Evolutionary conservation across 2,329 filamentous ascomycete species (phyloP), one percentile per base, ranked within the genome.

Genomic region (Penicillium sp.): DNA sequence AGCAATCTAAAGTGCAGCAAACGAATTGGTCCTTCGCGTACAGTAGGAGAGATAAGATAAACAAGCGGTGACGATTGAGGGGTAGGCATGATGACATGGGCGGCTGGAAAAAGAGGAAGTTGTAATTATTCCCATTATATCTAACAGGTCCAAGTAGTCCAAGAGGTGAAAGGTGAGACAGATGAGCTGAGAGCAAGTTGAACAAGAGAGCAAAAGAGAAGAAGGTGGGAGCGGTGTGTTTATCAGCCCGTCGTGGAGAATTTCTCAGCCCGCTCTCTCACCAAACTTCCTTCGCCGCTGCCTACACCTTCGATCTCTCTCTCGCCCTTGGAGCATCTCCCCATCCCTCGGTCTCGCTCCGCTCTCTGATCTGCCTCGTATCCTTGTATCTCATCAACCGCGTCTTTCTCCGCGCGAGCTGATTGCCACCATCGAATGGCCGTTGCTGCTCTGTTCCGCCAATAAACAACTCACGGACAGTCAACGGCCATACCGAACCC

Each of bases 11-110:
- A 8, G 23, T 27, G 27, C 18, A 25, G 10, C 33, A 39, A 10
- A 12, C 39, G 10, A 42, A n/a, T 37, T 42, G 38, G n/a, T 25
- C 29, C 29, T 42, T 27, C 37, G n/a, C 15, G 37, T 20, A 15
- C 42, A 43, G 44, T 23, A 44, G 42, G n/a, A 6, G 20, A 59
- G 58, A 61, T 61, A 61, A 61, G 58, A 61, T 61, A 61, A 61
- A 54, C 57, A 58, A 56, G 45, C 52, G 49, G 52, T 50, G 53
- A 54, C 51, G 53, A 54, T 47, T 53, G 58, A 61, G 58, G 58
- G 57, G 58, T 53, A 57, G 35, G 29, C 42, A 49, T 48, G 46
- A 54, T 46, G 42, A 53, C 38, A 32, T 37, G 33, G 32, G 27
- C 32, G 32, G 32, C 32, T 35, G 15, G n/a, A 37, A 20, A 37